Base-by-base conservation (phyloP, 2,329 filamentous ascomycete species). In the Fusarium miscanthi region DNA sequence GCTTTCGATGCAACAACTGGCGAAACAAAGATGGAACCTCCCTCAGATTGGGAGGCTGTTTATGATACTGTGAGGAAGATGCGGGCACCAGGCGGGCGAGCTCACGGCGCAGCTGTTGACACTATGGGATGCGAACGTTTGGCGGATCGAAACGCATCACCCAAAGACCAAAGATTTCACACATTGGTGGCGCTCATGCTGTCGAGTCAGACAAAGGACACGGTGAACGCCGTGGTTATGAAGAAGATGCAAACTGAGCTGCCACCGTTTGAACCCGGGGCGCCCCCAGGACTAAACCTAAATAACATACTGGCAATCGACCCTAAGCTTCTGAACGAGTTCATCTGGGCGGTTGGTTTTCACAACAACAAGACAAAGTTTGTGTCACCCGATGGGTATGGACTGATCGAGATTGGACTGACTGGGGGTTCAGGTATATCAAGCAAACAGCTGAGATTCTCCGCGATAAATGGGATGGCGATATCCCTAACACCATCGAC, bases 61-160 rank as follows among this genome's bases (percentile, higher is more conserved):
- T 99, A 98, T 82, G 83, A 87, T 38, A 84, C 89, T 2, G 92
- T 97, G 48, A 91, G 92, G 77, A 87, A 89, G 77, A 98, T 98
- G 94, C 91, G 90, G 5, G 80, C 82, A 8, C 80, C 83, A 0
- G 87, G 86, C 6, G 87, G 87, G 11, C 78, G 82, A 83, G 83
- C 92, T 79, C 79, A 88, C 84, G 82, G 92, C 88, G 96, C 96
- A 2, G 93, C 95, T 1, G 96, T 99, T 16, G 96, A 99, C 81
- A 98, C 95, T 1, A 98, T 98, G 95, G 96, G 96, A 16, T 99
- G 96, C 82, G 94, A 94, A 82, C 88, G 89, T 12, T 86, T 96
- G 14, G 93, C 93, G 6, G 83, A 87, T 52, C 80, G 83, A 21
- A 81, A 76, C 3, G 86, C 87, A 16, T 85, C 83, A 63, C 79